These are phyloP conservation scores for Penicillium polonicum DNA, from an alignment of 2,329 filamentous ascomycete species.

Conservation along the genomic window DNA sequence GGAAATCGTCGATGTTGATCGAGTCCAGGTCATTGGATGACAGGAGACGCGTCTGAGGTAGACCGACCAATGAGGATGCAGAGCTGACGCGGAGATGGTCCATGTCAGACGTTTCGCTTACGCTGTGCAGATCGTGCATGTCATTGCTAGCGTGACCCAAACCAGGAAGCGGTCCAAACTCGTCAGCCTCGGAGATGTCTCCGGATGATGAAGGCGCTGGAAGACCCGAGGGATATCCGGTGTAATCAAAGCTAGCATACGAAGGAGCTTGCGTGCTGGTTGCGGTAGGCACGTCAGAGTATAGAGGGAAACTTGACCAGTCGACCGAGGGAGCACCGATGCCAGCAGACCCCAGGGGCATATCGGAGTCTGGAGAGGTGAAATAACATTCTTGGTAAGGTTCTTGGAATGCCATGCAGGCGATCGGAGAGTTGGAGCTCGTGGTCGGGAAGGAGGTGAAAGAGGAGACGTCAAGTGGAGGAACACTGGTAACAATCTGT, in stretches of 20 bases:
- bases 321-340: constrained; percentile 47
- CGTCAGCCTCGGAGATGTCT: constrained; percentile 51
- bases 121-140: constrained; percentile 41
- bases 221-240: constrained; percentile 39
- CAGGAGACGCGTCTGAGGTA: constrained; percentile 43
- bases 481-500: constrained; percentile 36
- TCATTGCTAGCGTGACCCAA: constrained; percentile 31
- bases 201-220: constrained; percentile 49
- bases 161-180: constrained; percentile 39
- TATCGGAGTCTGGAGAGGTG: constrained; percentile 45
- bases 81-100: constrained; percentile 44
- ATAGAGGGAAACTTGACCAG: constrained; percentile 50
- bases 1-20: constrained; percentile 46
- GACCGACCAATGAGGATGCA: constrained; percentile 44
- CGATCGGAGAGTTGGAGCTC: constrained; percentile 33
- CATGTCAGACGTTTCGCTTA: constrained; percentile 43
- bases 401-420: constrained; percentile 39
- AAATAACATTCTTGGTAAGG: constrained; percentile 43
- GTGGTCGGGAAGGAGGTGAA: constrained; percentile 39
- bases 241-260: constrained; percentile 48
- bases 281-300: constrained; percentile 38
- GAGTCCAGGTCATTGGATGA: constrained; percentile 42
- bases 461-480: constrained; percentile 39
- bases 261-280: constrained; percentile 47
- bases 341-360: constrained; percentile 39